Conservation (phyloP, 139 green algal species). For the Tetradesmus lagerheimii region DNA sequence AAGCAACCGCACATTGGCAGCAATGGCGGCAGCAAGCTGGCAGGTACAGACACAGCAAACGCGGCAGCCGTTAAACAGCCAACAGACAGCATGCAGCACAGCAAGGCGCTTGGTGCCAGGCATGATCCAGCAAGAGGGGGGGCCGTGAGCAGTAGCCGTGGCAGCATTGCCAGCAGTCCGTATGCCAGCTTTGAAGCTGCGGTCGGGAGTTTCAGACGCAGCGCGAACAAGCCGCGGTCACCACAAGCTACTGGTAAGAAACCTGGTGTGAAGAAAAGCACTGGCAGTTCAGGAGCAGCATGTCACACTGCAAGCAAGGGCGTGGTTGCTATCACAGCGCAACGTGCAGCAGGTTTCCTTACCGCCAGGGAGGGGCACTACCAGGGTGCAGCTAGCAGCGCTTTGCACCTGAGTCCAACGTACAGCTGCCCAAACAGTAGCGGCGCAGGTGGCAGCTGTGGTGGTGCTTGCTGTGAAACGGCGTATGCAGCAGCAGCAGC, state of each 20-base stretch:
- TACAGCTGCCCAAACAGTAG: background rate
- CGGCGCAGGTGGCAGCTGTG: background rate
- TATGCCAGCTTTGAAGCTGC: background rate
- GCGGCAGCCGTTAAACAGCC: conserved; percentile 45
- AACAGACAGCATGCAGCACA: background rate
- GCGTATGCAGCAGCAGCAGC: background rate
- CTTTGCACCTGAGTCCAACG: background rate
- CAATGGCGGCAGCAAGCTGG: too few species aligned
- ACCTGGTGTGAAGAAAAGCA: background rate
- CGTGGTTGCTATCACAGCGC: too few species aligned
- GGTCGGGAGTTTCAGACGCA: background rate
- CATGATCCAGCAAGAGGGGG: background rate
- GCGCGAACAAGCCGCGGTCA: background rate
- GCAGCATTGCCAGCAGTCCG: background rate
- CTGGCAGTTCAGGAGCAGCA: background rate
- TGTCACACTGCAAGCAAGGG: too few species aligned
- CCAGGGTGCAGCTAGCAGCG: background rate
- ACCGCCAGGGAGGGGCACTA: background rate
- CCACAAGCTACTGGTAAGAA: background rate
- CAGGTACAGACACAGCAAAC: conserved; percentile 60
- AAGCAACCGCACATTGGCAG: background rate
- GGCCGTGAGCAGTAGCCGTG: background rate
- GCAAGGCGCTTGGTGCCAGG: background rate
- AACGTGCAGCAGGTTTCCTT: background rate
- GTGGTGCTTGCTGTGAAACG: background rate